A percentile compares a stretch with the other conserved stretches of the same genome.
These are phyloP conservation scores for Lignosus rhinocerotis DNA, from an alignment of 1,284 basidiomycete genomes.

Conservation along the genomic window DNA sequence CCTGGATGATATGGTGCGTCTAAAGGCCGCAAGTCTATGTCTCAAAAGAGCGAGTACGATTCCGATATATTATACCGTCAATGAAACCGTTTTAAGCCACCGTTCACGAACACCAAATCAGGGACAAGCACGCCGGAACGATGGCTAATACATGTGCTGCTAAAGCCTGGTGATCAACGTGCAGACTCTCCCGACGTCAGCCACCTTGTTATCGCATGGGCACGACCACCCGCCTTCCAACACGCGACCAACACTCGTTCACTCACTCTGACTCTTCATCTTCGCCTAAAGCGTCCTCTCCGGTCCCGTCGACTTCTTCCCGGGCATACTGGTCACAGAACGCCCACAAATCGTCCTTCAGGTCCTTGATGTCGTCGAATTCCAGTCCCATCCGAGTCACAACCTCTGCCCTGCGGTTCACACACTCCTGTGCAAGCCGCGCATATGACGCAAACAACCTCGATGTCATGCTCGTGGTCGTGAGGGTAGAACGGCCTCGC, in stretches of 20 bases:
- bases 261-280: background rate
- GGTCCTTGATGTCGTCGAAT: constrained; percentile 34
- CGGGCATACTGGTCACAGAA: constrained; percentile 34
- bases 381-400: constrained; percentile 31
- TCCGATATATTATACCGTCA: too few species aligned
- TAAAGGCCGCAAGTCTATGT: too few species aligned
- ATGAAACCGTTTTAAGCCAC: too few species aligned
- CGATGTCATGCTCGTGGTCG: constrained; percentile 25
- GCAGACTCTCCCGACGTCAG: background rate
- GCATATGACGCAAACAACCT: constrained; percentile 31
- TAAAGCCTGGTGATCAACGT: background rate
- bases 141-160: too few species aligned
- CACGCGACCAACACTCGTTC: background rate
- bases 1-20: too few species aligned
- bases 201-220: background rate
- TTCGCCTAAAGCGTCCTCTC: constrained; percentile 21
- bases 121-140: too few species aligned
- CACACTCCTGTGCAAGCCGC: constrained; percentile 28
- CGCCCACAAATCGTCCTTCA: constrained; percentile 35
- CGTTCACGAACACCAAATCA: too few species aligned
- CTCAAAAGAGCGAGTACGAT: too few species aligned
- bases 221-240: background rate
- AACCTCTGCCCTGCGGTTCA: constrained; percentile 32
- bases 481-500: constrained; percentile 29
- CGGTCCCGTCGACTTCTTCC: constrained; percentile 16